Evolutionary conservation across 2,329 filamentous ascomycete species (phyloP).

Genomic region (Penicillium hesseltinei): DNA sequence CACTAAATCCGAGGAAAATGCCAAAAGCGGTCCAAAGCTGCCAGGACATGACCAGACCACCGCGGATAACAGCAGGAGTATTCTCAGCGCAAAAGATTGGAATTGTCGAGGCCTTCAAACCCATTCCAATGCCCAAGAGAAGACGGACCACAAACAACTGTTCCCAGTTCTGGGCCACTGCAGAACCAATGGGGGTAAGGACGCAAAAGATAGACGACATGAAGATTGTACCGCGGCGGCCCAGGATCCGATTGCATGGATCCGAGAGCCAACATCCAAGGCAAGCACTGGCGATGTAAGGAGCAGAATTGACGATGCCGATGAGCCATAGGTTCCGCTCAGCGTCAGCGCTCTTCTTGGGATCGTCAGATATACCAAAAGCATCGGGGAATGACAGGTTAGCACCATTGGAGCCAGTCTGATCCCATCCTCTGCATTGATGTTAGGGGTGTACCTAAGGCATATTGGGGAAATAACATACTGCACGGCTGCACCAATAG

Average conservation of each 20-base stretch:
- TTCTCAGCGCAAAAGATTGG: slow-evolving; percentile 58
- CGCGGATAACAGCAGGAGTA: slow-evolving; percentile 54
- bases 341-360: slow-evolving; percentile 31
- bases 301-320: slow-evolving; percentile 64
- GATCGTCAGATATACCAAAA: slow-evolving; percentile 40
- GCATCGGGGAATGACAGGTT: slow-evolving; percentile 52
- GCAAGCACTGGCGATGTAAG: slow-evolving; percentile 53
- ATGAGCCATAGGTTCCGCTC: slow-evolving; percentile 57
- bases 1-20: slow-evolving; percentile 65
- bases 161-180: slow-evolving; percentile 57
- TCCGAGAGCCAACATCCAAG: slow-evolving; percentile 67
- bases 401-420: slow-evolving; percentile 41
- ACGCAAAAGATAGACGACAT: slow-evolving; percentile 63
- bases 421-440: slow-evolving; percentile 31
- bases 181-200: slow-evolving; percentile 67
- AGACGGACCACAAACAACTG: slow-evolving; percentile 58
- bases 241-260: slow-evolving; percentile 58
- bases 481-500: slow-evolving; percentile 54
- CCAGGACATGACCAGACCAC: slow-evolving; percentile 57
- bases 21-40: slow-evolving; percentile 58
- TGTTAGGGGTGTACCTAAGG: neutral
- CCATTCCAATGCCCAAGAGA: slow-evolving; percentile 62
- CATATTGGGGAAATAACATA: slow-evolving; percentile 23
- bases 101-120: slow-evolving; percentile 58
- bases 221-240: slow-evolving; percentile 65